Percentiles rank a stretch among this genome's conserved stretches.
Conservation (phyloP, 2,329 filamentous ascomycete species). For the Alternaria sp. region DNA sequence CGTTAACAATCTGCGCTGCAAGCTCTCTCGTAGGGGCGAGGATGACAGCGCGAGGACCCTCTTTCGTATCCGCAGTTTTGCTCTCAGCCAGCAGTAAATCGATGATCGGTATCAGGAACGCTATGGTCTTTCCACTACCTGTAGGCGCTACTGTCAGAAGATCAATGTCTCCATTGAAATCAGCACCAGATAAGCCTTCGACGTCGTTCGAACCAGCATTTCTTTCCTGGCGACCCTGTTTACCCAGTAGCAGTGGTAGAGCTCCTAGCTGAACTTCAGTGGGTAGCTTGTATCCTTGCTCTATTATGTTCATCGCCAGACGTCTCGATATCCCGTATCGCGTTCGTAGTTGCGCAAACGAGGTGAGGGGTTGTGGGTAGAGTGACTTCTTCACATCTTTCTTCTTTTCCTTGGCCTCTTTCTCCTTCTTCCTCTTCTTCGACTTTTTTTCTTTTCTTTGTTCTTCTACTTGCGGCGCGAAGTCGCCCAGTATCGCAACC, state of each 20-base stretch:
- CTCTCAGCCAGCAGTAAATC: conserved; percentile 67
- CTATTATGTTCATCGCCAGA: conserved; percentile 78
- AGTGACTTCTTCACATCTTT: conserved; percentile 68
- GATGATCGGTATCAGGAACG: conserved; percentile 87
- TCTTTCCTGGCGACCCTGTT: conserved; percentile 35
- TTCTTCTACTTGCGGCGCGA: conserved; percentile 44
- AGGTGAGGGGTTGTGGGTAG: conserved; percentile 79
- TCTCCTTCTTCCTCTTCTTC: conserved; percentile 59
- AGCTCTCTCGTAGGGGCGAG: conserved; percentile 62
- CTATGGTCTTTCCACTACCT: conserved; percentile 94
- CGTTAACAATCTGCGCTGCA: conserved; percentile 64
- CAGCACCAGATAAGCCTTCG: conserved; percentile 28
- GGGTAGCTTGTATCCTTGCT: conserved; percentile 86
- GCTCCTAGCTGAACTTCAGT: conserved; percentile 93
- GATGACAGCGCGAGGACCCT: conserved; percentile 53
- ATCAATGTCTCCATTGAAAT: conserved; percentile 64
- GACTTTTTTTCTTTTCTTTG: conserved; percentile 65
- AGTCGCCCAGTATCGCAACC: conserved; percentile 73
- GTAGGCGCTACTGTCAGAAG: conserved; percentile 91
- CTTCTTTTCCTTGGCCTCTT: conserved; percentile 50
- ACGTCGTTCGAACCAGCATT: conserved; percentile 52
- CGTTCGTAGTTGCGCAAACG: conserved; percentile 75
- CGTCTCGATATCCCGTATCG: conserved; percentile 77
- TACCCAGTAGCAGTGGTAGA: conserved; percentile 76
- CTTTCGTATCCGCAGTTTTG: conserved; percentile 28